Conservation (phyloP, 2,329 filamentous ascomycete genomes). For the Calonectria fujianensis region DNA sequence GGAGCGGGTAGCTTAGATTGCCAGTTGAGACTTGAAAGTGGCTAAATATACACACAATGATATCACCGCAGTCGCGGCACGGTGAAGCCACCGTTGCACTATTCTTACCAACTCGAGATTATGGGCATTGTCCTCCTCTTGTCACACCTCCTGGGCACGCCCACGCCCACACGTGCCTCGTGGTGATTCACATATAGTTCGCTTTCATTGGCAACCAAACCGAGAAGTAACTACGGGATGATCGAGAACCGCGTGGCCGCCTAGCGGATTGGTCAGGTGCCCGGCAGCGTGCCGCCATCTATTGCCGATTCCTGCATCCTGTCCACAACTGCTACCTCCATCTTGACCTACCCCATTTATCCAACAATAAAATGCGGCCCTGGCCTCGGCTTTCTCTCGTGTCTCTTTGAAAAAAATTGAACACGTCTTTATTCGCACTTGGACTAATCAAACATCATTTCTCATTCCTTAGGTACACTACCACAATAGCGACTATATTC, state of each 20-base stretch:
- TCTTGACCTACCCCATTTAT: conserved; percentile 28
- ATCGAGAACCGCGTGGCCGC: conserved; percentile 40
- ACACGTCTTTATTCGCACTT: not conserved
- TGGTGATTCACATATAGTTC: not conserved
- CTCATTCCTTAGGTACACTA: not conserved
- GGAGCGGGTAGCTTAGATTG: conserved; percentile 9
- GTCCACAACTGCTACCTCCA: conserved; percentile 39
- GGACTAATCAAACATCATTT: not conserved
- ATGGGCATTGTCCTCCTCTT: not conserved
- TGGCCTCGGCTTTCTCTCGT: not conserved
- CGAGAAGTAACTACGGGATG: conserved; percentile 14
- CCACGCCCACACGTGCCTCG: conserved; percentile 5
- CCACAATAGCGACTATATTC: not conserved
- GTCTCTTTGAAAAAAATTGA: not conserved
- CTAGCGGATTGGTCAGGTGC: conserved; percentile 47
- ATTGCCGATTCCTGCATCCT: conserved; percentile 44
- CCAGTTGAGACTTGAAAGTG: not conserved
- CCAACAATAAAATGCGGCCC: not conserved
- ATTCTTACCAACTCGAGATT: conserved; percentile 1
- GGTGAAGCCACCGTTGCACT: conserved; percentile 14
- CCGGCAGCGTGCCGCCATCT: conserved; percentile 25
- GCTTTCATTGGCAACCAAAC: conserved; percentile 29
- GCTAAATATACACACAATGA: conserved; percentile 7
- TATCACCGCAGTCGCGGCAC: not conserved
- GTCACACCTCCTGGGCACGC: not conserved